phyloP scores from a whole-genome alignment of 2,329 filamentous ascomycete species.

The Botrytis deweyae region DNA sequence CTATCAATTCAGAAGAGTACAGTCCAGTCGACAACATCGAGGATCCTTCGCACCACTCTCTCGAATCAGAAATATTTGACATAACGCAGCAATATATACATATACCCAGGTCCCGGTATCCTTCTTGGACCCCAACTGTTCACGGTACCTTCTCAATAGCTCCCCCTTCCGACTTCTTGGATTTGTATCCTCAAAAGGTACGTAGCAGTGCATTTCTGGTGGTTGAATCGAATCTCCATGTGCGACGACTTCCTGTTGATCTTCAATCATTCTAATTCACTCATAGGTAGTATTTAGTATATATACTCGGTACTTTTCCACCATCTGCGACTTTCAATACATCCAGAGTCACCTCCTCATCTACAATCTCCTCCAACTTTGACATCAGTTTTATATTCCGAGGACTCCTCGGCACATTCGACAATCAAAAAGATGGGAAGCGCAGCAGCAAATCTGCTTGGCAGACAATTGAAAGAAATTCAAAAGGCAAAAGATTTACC shows the following conservation, averaged over 20 bases:
- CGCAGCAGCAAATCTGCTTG: constrained; percentile 67
- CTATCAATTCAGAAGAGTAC: not conserved
- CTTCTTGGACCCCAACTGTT: not conserved
- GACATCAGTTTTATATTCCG: not conserved
- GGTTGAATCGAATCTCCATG: not conserved
- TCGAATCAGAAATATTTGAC: not conserved
- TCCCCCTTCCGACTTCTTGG: not conserved
- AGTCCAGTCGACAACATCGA: not conserved
- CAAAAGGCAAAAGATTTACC: constrained; percentile 87
- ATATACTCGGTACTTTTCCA: not conserved
- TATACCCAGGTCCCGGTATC: too few relatives aligned
- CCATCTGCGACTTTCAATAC: not conserved
- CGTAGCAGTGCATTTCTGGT: not conserved
- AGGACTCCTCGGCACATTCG: not conserved
- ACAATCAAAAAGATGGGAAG: not conserved
- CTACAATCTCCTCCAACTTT: not conserved
- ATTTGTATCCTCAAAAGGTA: not conserved
- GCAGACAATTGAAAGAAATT: constrained; percentile 90
- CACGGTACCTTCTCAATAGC: not conserved
- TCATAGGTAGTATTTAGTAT: not conserved
- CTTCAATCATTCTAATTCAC: not conserved
- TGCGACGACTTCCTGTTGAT: not conserved
- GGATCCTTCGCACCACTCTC: not conserved
- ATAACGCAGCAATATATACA: not conserved
- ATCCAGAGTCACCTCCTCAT: not conserved